Base-by-base conservation (phyloP, 1,284 basidiomycete genomes). In the Ceratobasidium sp. region DNA sequence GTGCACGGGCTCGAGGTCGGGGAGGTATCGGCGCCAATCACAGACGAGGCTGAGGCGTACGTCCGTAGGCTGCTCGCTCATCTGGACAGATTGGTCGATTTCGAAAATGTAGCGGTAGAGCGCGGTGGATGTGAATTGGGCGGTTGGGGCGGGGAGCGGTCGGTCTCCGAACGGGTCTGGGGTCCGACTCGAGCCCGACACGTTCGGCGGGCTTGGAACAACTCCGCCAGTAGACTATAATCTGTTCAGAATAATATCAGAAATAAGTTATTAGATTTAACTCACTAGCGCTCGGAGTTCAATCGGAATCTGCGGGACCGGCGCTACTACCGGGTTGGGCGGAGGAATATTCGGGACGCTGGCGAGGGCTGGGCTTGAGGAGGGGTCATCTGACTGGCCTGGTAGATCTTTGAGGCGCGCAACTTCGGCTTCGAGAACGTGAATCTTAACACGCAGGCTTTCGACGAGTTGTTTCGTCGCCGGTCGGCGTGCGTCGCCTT, bases 391-490 rank as follows among this genome's bases (percentile, higher is more conserved):
- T 58, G 30, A 16, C 35, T 35, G 16, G 32, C 32, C 16, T 38
- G 16, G 11, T 8, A n/a, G n/a, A 11, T 30, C 52, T 30, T 28
- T 41, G 23, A 69, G 26, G 9, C 52, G 21, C 5, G 66, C 66
- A 14, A 69, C 16, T 18, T 69, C 66, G 3, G 66, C 66, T 28
- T 69, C 66, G 9, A 69, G 41, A 7, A 46, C 38, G 11, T 58
- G 66, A 13, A 69, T 69, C 66, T 69, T 69, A 18, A 38, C 23
- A 28, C 52, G 66, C 26, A 69, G 32, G 38, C 54, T 58, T 35
- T 58, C 66, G 9, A 69, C 66, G 14, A 69, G 54, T 26, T 69
- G 66, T 41, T 69, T 69, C 1, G 66, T 69, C 18, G 66, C 66
- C 11, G 66, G 66, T 5, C 66, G 66, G 4, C 66, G 66, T 7